phyloP scores from a whole-genome alignment of 306 rosid species.

The Vigna radiata region DNA sequence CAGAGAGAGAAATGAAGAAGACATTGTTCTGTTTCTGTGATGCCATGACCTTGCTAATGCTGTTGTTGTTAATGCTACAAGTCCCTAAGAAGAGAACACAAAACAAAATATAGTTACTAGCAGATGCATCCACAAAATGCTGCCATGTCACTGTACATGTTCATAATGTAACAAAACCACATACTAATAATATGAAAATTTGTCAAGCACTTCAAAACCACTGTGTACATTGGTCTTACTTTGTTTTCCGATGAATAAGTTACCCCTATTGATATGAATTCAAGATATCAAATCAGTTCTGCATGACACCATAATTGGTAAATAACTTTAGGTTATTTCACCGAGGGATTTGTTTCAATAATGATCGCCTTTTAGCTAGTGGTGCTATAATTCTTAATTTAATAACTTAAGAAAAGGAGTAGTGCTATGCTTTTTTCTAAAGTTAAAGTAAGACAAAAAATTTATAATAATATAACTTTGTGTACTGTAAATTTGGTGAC shows the following conservation, averaged over 20 bases:
- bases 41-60: constrained; percentile 66
- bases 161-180: neutral
- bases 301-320: constrained; percentile 21
- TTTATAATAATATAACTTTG: neutral
- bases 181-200: constrained; percentile 10
- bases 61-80: constrained; percentile 81
- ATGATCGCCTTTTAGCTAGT: constrained; percentile 29
- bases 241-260: constrained; percentile 20
- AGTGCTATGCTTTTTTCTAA: constrained; percentile 28
- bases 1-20: constrained; percentile 68
- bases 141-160: constrained; percentile 1
- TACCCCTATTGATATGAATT: constrained; percentile 11
- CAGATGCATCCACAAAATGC: neutral
- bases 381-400: constrained; percentile 22
- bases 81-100: constrained; percentile 64
- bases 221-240: neutral
- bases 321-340: constrained; percentile 28
- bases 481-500: neutral
- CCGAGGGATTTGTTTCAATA: constrained; percentile 13
- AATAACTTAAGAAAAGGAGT: constrained; percentile 15
- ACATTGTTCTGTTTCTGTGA: constrained; percentile 58
- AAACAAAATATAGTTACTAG: neutral
- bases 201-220: neutral
- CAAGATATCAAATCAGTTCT: constrained; percentile 23
- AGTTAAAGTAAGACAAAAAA: constrained; percentile 38